Evolutionary conservation across 2,329 filamentous ascomycete genomes (phyloP), one percentile per base, ranked within the genome.

Genomic region (Fusarium miscanthi): DNA sequence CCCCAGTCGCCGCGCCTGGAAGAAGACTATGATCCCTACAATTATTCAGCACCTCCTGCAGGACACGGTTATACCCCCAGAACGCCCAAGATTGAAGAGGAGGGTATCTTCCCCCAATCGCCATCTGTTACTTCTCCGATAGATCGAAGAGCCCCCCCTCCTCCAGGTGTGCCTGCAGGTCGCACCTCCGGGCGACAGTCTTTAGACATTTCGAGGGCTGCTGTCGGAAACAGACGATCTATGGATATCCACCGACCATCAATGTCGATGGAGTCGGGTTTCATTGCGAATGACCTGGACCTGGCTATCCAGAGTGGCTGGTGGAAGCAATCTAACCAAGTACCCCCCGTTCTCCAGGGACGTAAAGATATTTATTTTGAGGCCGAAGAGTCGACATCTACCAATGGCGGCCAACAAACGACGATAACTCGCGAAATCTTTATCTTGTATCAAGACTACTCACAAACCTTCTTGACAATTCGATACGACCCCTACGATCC

Each of bases 371-470:
- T 98, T 21, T 88, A 94, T 59, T 92, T 90, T 57, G 94, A 98
- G 81, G 88, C 91, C 27, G 93, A 97, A 72, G 94, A 98, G 79
- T 90, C 91, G 3, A 91, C 88, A 11, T 88, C 91, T 19, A 87
- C 88, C 16, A 91, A 91, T 72, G 89, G 91, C 19, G 91, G 92
- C 33, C 91, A 93, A 31, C 92, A 91, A 79, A 90, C 90, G 2
- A 88, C 87, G 2, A 85, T 97, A 25, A 93, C 92, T 11, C 95
- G 95, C 73, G 91, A 95, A 66, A 87, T 98, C 45, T 96, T 92
- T 76, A 86, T 98, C n/a, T 84, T 99, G 13, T 99, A 94, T 84
- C 91, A 94, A 77, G 96, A 99, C 83, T 99, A 99, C 81, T 98
- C 95, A 23, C 96, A 98, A 80, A 98, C 95, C 0, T 87, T 97